Evolutionary conservation across 2,329 filamentous ascomycete species (phyloP), one percentile per base, ranked within the genome.

Genomic region (Fusarium subtropicale): DNA sequence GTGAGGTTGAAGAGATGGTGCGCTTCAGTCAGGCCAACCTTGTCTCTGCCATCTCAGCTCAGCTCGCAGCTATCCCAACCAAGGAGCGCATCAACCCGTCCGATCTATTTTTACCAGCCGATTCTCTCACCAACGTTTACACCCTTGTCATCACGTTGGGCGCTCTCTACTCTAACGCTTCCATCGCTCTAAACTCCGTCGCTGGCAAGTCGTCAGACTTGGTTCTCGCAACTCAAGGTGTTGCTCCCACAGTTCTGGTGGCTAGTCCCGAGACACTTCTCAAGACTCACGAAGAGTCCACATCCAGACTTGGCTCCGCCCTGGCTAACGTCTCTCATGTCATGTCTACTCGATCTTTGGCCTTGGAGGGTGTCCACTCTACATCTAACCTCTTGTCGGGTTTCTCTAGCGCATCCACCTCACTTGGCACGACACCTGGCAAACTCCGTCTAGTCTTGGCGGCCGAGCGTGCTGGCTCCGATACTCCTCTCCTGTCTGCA

Each of bases 111-210:
- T 86, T 98, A 16, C 91, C 94, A 0, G 93, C 92, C 46, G 93
- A 97, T 73, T 89, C 91, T 8, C 88, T 98, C 46, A 90, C 91
- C 10, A 88, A 91, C 72, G 90, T 91, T 1, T 95, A 97, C 80
- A 88, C 93, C 3, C 86, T 98, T 28, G 88, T 90, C 56, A 84
- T 97, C 63, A 93, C 93, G 1, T 85, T 99, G 60, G 89, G 91
- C 2, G 94, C 94, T 0, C 86, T 99, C 11, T 97, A 90, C 80
- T 91, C 89, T 24, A 96, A 97, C 77, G 86, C 93, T 20, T 96
- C 93, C 0, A 82, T 99, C 22, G 93, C 94, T 28, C 86, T 99
- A 74, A 98, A 93, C 80, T 96, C 94, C 0, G 94, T 97, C 28
- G 92, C 94, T 18, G 91, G 91, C 9, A 86, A 88, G 36, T 88